These are phyloP conservation scores for Hypoxylon sp. DNA, from an alignment of 2,329 filamentous ascomycete species.

Conservation along the genomic window DNA sequence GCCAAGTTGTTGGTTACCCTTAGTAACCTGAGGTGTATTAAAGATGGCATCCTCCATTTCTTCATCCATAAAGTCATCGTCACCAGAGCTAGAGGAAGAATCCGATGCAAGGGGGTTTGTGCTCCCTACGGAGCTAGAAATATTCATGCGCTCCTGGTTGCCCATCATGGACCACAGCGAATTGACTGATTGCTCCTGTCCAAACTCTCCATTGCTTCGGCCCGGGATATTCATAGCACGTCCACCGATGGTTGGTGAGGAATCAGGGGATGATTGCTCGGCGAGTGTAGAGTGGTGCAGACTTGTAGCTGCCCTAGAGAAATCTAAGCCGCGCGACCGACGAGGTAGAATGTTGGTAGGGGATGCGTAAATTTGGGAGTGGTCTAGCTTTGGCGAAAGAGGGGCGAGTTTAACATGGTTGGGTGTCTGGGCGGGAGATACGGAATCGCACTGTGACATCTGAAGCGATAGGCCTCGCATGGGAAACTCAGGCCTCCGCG, in stretches of 20 bases:
- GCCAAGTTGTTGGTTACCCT: conserved; percentile 65
- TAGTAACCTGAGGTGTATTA: conserved; percentile 84
- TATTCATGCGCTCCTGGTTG: conserved; percentile 76
- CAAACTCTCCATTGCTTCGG: conserved; percentile 65
- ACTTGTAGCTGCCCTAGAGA: conserved; percentile 92
- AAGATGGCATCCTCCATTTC: conserved; percentile 85
- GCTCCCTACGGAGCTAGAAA: conserved; percentile 87
- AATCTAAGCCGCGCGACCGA: conserved; percentile 91
- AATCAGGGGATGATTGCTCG: conserved; percentile 88
- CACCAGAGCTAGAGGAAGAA: conserved; percentile 80
- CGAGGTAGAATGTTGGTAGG: conserved; percentile 90
- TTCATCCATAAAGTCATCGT: conserved; percentile 79
- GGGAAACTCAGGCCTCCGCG: conserved; percentile 76
- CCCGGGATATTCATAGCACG: conserved; percentile 74
- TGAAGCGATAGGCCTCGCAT: conserved; percentile 78
- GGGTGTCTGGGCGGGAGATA: conserved; percentile 55
- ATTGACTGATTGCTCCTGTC: conserved; percentile 75
- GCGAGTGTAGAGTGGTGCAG: conserved; percentile 96
- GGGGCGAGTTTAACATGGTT: conserved; percentile 72
- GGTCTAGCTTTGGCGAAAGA: conserved; percentile 88
- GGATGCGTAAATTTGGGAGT: conserved; percentile 86
- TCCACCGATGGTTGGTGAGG: conserved; percentile 86
- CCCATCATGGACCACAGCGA: conserved; percentile 80
- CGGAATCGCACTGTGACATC: conserved; percentile 70
- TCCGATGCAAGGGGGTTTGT: conserved; percentile 82